Base-by-base conservation (phyloP, 2,329 filamentous ascomycete genomes). In the Bisporella sp. region DNA sequence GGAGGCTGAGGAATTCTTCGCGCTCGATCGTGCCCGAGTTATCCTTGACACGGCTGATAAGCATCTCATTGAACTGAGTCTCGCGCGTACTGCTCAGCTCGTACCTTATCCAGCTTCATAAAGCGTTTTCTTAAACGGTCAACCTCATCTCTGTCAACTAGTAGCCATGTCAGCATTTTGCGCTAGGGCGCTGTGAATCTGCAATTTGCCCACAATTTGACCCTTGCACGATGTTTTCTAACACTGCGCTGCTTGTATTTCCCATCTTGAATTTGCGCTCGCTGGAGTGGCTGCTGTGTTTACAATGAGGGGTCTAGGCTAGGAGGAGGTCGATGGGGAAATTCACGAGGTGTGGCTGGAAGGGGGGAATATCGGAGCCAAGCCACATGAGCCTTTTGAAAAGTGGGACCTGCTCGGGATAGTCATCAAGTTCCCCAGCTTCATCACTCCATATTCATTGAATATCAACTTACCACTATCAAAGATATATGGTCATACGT, bases 11-110 rank as follows among this genome's bases (percentile, higher is more conserved):
- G 71, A 99, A 99, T 70, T 99, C 93, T 68, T 97, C 92, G 65
- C 93, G 90, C 72, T 99, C 93, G 71, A 99, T 96, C 45, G 93
- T 97, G 61, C 93, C 93, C 11, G 91, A 96, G 74, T 95, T 95
- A 70, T 99, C 92, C 92, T 96, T 59, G n/a, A 48, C 47, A 39
- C 41, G 41, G 41, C 8, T 39, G 41, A 31, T 32, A 37, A 28
- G 12, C 40, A 53, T 52, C 49, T 43, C 41, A 41, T 43, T 13
- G 35, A 12, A 39, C 13, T 39, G 31, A 8, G 8, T 28, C 8
- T 28, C 12, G 9, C 41, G 9, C 4, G 9, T 21, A 49, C 8
- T 43, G 44, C 31, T 13, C 4, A 31, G 21, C 45, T 59, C 73
- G 59, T 72, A 93, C 92, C 81, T 96, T 97, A 72, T 99, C 93